A percentile compares a stretch with the other conserved stretches of the same genome.
Evolutionary conservation across 371 early-diverging fungal species (phyloP).

Genomic region (Saksenaea vasiformis): DNA sequence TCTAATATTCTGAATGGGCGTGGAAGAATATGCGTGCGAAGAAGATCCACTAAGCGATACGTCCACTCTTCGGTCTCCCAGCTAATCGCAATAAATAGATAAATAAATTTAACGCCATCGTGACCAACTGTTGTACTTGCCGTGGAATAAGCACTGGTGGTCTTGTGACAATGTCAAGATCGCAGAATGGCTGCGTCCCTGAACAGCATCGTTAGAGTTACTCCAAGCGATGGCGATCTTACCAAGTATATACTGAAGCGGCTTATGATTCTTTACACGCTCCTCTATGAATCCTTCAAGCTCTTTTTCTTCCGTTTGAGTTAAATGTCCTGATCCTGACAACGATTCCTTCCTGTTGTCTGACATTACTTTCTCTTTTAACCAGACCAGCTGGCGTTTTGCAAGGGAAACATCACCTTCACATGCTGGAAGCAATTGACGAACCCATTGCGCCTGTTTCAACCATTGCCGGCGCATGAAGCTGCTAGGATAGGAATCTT

Average conservation of each 20-base stretch:
- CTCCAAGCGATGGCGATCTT: background rate
- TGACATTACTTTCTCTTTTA: conserved; percentile 32
- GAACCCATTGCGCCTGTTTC: conserved; percentile 20
- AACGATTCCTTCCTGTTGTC: background rate
- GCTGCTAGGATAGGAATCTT: background rate
- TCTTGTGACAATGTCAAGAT: conserved; percentile 69
- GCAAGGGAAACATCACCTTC: conserved; percentile 30
- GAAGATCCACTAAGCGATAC: conserved; percentile 48
- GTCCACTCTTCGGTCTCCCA: conserved; percentile 97
- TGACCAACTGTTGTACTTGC: conserved; percentile 23
- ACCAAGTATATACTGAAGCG: conserved; percentile 87
- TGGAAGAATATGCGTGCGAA: background rate
- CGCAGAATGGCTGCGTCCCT: conserved; percentile 83
- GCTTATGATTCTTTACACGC: conserved; percentile 64
- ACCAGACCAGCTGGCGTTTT: conserved; percentile 36
- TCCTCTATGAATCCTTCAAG: conserved; percentile 46
- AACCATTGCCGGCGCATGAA: conserved; percentile 12
- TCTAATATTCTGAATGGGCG: conserved; percentile 73
- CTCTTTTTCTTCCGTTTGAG: conserved; percentile 15
- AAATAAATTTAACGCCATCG: background rate
- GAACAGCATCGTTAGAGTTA: background rate
- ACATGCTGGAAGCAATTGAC: conserved; percentile 29
- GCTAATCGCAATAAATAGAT: conserved; percentile 29
- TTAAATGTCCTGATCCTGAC: background rate
- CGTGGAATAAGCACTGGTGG: conserved; percentile 87